These are phyloP conservation scores for Myrmaecium sp. DNA, from an alignment of 2,329 filamentous ascomycete genomes.

Conservation along the genomic window DNA sequence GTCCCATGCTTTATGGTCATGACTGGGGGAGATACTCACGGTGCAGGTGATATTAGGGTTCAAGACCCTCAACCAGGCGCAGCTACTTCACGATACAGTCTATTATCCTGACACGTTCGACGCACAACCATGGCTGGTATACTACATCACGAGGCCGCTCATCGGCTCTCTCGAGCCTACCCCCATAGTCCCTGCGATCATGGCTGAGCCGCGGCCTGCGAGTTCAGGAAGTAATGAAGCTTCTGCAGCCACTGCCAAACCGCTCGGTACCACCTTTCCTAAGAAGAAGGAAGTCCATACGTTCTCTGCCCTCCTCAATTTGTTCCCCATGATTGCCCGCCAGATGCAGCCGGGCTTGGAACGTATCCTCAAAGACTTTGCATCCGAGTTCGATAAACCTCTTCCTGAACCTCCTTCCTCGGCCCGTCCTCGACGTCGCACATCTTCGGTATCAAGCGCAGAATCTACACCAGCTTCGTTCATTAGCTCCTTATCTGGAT, in stretches of 20 bases:
- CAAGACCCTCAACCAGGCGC: constrained; percentile 77
- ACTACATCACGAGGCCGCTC: constrained; percentile 83
- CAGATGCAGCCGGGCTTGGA: constrained; percentile 93
- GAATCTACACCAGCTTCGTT: constrained; percentile 19
- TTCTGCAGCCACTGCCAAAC: constrained; percentile 8
- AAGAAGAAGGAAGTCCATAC: constrained; percentile 81
- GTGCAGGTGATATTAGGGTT: constrained; percentile 46
- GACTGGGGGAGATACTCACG: constrained; percentile 6
- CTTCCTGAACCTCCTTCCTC: constrained; percentile 53
- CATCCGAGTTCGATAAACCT: constrained; percentile 67
- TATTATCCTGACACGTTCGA: constrained; percentile 86
- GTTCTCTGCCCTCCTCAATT: constrained; percentile 75
- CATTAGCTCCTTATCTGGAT: constrained; percentile 19
- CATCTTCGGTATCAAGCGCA: constrained; percentile 17
- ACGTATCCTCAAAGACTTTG: constrained; percentile 78
- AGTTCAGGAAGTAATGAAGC: constrained; percentile 2
- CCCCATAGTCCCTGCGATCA: constrained; percentile 49
- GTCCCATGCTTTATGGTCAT: constrained; percentile 3
- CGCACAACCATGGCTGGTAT: constrained; percentile 84
- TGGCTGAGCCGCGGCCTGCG: constrained; percentile 23
- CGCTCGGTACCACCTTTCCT: constrained; percentile 27
- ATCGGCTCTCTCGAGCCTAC: constrained; percentile 68
- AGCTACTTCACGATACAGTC: constrained; percentile 64
- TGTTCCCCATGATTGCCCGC: constrained; percentile 87
- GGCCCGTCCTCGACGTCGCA: constrained; percentile 8